Evolutionary conservation across 805 yeast genomes (phyloP), one percentile per base, ranked within the genome.

Genomic region (Hanseniaspora valbyensis): DNA sequence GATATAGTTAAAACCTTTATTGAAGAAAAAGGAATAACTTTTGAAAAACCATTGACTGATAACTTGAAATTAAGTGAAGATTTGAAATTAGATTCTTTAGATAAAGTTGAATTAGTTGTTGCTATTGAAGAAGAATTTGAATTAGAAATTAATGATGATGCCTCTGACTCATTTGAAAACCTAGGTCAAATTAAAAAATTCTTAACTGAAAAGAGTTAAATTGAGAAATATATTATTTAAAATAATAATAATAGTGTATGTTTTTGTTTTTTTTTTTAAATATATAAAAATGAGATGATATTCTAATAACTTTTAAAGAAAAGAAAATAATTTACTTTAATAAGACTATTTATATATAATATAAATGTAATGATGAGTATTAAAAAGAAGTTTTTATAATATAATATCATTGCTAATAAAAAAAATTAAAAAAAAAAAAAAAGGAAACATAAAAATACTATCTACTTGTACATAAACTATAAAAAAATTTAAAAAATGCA

Each of bases 81-180:
- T 38, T 46, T 46, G 34, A 41, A 30, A 13, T 24, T 50, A 64
- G 98, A 90, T 68, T 85, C 95, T 9, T 75, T 90, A 58, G 98
- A 90, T 63, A 83, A 92, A 55, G 95, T 90, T 55, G 98, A 90
- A 72, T 89, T 92, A 51, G 76, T 92, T 60, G 95, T 92, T 67
- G 95, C 95, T 52, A 81, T 90, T 62, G 98, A 90, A 73, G 96
- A 89, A 74, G 89, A 81, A 66, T 81, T 81, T 57, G 53, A 50
- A 16, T 18, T 50, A 16, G 53, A 50, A 50, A 50, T 50, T 26
- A 41, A 44, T 10, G 53, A 50, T 14, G 49, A 44, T n/a, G 50
- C 44, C 4, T 50, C 53, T 28, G 53, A 50, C 38, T 26, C 51
- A 16, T 48, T 48, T 40, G 51, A 48, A 25, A 48, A 40, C 16